Percentiles rank a stretch among this genome's conserved stretches.
phyloP scores from a whole-genome alignment of 2,329 filamentous ascomycete species.

The Colletotrichum noveboracense region DNA sequence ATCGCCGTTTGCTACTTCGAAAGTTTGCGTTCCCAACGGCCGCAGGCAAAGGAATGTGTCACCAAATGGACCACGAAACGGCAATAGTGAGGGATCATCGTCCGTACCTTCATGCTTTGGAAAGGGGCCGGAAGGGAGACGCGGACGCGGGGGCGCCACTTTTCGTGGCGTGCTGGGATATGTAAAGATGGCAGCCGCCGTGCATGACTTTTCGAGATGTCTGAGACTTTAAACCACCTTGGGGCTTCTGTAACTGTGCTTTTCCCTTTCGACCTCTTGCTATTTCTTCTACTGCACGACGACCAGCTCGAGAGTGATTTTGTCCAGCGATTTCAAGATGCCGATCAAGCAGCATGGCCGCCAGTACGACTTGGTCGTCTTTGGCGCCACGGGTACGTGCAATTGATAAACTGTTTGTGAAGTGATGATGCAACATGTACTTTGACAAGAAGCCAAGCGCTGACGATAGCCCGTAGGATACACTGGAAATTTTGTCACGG shows the following conservation, averaged over 20 bases:
- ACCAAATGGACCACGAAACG: slow-evolving; percentile 13
- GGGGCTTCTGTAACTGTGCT: background rate
- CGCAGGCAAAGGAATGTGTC: background rate
- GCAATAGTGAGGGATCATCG: background rate
- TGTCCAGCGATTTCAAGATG: slow-evolving; percentile 37
- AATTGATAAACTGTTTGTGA: background rate
- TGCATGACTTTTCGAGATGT: slow-evolving; percentile 1
- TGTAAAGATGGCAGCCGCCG: background rate
- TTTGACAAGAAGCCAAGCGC: background rate
- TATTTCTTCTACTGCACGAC: background rate
- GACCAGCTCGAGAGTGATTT: background rate
- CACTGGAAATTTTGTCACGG: slow-evolving; percentile 78
- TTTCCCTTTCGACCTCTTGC: background rate
- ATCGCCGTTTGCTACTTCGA: slow-evolving; percentile 14
- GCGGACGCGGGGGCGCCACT: slow-evolving; percentile 1
- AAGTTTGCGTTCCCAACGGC: slow-evolving; percentile 8
- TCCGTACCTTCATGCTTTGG: background rate
- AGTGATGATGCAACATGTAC: background rate
- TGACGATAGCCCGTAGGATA: slow-evolving; percentile 63
- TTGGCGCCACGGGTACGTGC: slow-evolving; percentile 60
- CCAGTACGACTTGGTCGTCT: slow-evolving; percentile 62
- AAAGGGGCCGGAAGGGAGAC: background rate
- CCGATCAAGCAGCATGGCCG: slow-evolving; percentile 54
- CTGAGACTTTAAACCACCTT: background rate
- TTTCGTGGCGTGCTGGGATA: slow-evolving; percentile 2